These are phyloP conservation scores for Schizochytrium sp. DNA, from an alignment of 108 stramenopile genomes.

Conservation along the genomic window DNA sequence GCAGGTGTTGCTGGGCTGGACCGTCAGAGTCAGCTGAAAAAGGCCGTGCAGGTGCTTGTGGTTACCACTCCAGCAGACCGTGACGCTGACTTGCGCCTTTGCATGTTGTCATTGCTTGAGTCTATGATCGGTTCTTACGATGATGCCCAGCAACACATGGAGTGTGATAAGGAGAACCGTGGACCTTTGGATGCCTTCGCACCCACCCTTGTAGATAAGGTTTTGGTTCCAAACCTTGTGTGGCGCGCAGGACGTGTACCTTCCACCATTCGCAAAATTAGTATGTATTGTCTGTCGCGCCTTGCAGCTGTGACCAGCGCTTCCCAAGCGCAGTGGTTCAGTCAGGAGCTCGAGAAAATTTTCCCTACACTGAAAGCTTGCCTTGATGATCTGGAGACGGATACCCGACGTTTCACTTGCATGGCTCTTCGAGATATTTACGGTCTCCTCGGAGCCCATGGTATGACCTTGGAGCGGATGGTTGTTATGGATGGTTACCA, in stretches of 20 bases:
- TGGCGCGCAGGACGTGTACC: constrained; percentile 58
- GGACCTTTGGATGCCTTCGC: constrained; percentile 15
- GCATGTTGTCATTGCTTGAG: constrained; percentile 37
- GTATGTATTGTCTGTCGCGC: constrained; percentile 30
- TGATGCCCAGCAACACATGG: background rate
- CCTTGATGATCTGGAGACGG: constrained; percentile 34
- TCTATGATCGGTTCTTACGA: background rate
- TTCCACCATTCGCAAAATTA: constrained; percentile 54
- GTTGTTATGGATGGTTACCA: constrained; percentile 37
- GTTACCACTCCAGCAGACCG: background rate
- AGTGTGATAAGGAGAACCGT: background rate
- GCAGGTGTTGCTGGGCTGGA: constrained; percentile 7
- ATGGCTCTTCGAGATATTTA: constrained; percentile 7
- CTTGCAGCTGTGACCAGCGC: constrained; percentile 16
- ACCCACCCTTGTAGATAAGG: background rate
- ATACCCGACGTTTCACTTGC: constrained; percentile 45
- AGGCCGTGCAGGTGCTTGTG: constrained; percentile 8
- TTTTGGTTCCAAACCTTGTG: constrained; percentile 25
- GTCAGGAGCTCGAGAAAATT: background rate
- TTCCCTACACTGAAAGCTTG: constrained; percentile 36
- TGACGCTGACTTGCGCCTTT: constrained; percentile 30
- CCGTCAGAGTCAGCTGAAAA: background rate
- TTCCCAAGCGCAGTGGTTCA: constrained; percentile 21
- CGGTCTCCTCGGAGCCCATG: constrained; percentile 11
- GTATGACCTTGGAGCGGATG: background rate